Conservation (phyloP, 2,329 filamentous ascomycete genomes). For the Colletotrichum gigasporum region DNA sequence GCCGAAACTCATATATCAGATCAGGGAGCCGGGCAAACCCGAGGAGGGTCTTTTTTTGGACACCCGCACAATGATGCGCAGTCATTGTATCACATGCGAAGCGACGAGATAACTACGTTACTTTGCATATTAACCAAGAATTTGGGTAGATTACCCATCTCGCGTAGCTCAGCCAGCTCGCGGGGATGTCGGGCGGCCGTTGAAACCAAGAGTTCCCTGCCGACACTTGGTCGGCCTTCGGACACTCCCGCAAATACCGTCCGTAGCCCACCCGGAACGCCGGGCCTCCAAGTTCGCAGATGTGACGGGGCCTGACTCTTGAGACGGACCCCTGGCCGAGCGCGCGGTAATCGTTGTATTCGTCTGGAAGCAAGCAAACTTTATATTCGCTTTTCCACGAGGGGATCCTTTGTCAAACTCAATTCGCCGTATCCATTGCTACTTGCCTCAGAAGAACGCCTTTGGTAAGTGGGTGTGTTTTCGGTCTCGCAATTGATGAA, state of each 20-base stretch:
- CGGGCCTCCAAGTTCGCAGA: neutral
- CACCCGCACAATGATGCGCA: too few species aligned
- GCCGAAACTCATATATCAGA: neutral
- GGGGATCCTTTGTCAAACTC: neutral
- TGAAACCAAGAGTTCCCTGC: too few species aligned
- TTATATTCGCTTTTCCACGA: neutral
- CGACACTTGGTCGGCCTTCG: neutral
- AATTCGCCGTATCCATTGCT: neutral
- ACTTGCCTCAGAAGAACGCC: neutral
- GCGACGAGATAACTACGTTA: too few species aligned
- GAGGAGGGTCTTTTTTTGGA: too few species aligned
- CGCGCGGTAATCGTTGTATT: neutral
- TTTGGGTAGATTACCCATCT: neutral
- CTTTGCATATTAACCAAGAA: too few species aligned
- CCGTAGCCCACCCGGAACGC: neutral
- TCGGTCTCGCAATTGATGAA: neutral
- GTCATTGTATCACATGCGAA: too few species aligned
- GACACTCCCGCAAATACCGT: neutral
- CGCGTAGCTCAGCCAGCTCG: too few species aligned
- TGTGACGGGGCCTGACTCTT: neutral
- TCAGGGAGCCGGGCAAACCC: too few species aligned
- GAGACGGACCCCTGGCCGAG: neutral
- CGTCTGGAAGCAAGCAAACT: neutral
- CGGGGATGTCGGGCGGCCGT: neutral
- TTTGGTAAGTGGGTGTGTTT: neutral